Evolutionary conservation across 108 stramenopile species (phyloP).

Genomic region (Pseudonitzschia multistriata): DNA sequence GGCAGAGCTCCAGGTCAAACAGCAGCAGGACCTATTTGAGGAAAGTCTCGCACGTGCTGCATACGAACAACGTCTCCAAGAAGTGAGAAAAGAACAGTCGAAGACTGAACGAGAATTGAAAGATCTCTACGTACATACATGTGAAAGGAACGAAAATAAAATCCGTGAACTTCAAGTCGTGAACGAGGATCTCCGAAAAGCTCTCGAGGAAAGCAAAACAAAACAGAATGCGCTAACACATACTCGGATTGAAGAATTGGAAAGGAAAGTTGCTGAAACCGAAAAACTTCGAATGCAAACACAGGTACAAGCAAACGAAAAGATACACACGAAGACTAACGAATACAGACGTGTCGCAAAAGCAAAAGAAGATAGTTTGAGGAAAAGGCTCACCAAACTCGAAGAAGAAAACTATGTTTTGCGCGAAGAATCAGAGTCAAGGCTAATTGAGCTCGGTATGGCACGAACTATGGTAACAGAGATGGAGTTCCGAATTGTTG

Average conservation of each 20-base stretch:
- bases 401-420: slow-evolving; percentile 12
- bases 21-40: slow-evolving; percentile 7
- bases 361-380: slow-evolving; percentile 12
- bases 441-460: slow-evolving; percentile 24
- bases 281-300: slow-evolving; percentile 3
- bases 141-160: slow-evolving; percentile 15
- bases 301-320: neutral
- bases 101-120: slow-evolving; percentile 34
- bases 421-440: neutral
- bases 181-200: slow-evolving; percentile 10
- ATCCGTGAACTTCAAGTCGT: slow-evolving; percentile 24
- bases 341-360: neutral
- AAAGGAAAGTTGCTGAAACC: neutral
- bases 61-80: slow-evolving; percentile 28
- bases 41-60: slow-evolving; percentile 16
- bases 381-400: neutral
- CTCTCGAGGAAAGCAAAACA: slow-evolving; percentile 2
- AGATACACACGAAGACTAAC: neutral
- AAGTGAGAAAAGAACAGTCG: slow-evolving; percentile 17
- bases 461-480: slow-evolving; percentile 10
- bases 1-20: neutral
- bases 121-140: slow-evolving; percentile 23
- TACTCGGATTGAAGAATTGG: neutral
- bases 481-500: slow-evolving; percentile 12
- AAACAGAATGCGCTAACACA: slow-evolving; percentile 2